A percentile compares a stretch with the other conserved stretches of the same genome.
Evolutionary conservation across 805 yeast genomes (phyloP).

Genomic region (Candida alai): DNA sequence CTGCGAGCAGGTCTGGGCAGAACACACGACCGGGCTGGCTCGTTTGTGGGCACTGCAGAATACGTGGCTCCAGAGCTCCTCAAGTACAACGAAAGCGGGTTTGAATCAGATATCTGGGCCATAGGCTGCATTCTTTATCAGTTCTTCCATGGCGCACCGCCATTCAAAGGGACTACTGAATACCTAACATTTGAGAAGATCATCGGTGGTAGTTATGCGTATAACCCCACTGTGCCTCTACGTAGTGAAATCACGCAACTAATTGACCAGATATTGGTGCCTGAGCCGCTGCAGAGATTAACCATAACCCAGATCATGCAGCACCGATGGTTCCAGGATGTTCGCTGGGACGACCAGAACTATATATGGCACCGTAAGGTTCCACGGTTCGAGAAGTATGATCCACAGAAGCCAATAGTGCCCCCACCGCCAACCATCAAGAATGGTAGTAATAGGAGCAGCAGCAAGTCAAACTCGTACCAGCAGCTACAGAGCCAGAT

Average conservation of each 20-base stretch:
- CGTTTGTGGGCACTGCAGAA: conserved; percentile 92
- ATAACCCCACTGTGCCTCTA: conserved; percentile 28
- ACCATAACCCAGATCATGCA: conserved; percentile 32
- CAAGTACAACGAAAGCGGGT: conserved; percentile 74
- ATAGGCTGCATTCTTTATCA: conserved; percentile 86
- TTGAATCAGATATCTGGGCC: conserved; percentile 90
- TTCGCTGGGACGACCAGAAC: conserved; percentile 38
- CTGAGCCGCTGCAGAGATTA: conserved; percentile 29
- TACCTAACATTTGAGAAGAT: conserved; percentile 86
- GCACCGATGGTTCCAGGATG: conserved; percentile 34
- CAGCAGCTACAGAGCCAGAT: conserved; percentile 39
- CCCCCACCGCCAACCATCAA: conserved; percentile 22
- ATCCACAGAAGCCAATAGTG: conserved; percentile 1
- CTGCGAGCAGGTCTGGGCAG: no score
- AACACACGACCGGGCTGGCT: conserved; percentile 39
- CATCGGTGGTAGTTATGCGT: conserved; percentile 68
- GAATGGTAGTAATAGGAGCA: conserved; percentile 34
- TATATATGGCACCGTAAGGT: conserved; percentile 37
- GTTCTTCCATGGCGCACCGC: conserved; percentile 79
- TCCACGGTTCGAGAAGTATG: conserved; percentile 29
- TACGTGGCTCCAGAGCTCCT: conserved; percentile 80
- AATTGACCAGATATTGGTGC: conserved; percentile 30
- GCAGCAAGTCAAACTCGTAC: conserved; percentile 33
- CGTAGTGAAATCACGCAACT: conserved; percentile 23
- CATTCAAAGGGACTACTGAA: conserved; percentile 84